Evolutionary conservation across 345 rosid species (phyloP).

Genomic region (Lenwebbia sp.): DNA sequence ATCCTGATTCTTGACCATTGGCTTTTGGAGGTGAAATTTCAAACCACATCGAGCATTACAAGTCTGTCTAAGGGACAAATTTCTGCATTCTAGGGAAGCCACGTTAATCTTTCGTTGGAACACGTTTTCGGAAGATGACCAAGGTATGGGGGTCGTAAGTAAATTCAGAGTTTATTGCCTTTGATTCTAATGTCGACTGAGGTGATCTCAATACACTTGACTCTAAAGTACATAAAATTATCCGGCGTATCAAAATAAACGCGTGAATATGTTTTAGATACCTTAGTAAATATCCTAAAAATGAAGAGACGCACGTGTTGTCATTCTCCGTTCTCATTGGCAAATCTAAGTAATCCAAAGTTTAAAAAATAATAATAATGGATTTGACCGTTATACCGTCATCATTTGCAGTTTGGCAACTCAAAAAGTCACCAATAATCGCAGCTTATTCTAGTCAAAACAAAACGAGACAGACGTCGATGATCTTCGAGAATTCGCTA

Average conservation of each 20-base stretch:
- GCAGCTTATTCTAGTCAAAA: neutral
- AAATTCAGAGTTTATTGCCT: too few species aligned
- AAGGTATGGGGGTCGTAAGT: neutral
- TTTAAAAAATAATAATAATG: neutral
- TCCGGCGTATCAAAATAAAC: neutral
- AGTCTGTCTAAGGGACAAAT: neutral
- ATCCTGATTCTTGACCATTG: neutral
- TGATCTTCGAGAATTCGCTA: neutral
- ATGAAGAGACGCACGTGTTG: neutral
- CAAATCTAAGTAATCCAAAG: neutral
- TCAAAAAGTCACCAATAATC: neutral
- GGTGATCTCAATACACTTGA: too few species aligned
- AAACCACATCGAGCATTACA: neutral
- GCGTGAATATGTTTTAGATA: neutral
- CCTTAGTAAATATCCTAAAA: neutral
- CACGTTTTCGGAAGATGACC: neutral
- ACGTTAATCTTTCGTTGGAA: neutral
- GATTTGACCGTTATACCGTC: neutral
- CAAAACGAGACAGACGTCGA: neutral
- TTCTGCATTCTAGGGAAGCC: neutral
- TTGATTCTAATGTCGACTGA: too few species aligned
- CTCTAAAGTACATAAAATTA: neutral
- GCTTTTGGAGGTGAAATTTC: neutral
- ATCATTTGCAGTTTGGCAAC: neutral
- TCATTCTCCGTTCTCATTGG: neutral